Evolutionary conservation across 1,139 yeast genomes (phyloP).

Genomic region (Debaryomyces sp.): DNA sequence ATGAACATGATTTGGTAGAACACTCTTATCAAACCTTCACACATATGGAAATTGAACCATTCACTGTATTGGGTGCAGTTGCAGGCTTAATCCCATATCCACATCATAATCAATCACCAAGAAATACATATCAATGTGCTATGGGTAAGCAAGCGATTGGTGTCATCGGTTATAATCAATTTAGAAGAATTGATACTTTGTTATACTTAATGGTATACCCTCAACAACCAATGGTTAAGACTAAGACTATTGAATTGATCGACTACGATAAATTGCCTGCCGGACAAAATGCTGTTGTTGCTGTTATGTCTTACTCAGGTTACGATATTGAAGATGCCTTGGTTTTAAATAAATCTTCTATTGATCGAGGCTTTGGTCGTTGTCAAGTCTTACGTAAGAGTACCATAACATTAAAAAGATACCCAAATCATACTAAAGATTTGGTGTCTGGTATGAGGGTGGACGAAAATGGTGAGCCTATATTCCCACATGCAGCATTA

Average conservation of each 20-base stretch:
- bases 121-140: slow-evolving; percentile 99
- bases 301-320: slow-evolving; percentile 98
- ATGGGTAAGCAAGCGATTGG: slow-evolving; percentile 99
- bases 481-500: slow-evolving; percentile 80
- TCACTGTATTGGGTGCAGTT: slow-evolving; percentile 95
- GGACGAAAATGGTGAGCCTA: slow-evolving; percentile 76
- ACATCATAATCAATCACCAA: slow-evolving; percentile 97
- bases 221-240: slow-evolving; percentile 98
- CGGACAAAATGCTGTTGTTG: slow-evolving; percentile 98
- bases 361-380: slow-evolving; percentile 97
- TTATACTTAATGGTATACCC: slow-evolving; percentile 96
- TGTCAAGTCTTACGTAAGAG: slow-evolving; percentile 97
- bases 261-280: slow-evolving; percentile 97
- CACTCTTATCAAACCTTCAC: slow-evolving; percentile 53
- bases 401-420: slow-evolving; percentile 84
- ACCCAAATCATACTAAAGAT: slow-evolving; percentile 93
- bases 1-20: slow-evolving; percentile 57
- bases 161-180: slow-evolving; percentile 96
- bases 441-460: slow-evolving; percentile 89
- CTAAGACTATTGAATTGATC: slow-evolving; percentile 93
- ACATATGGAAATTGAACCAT: slow-evolving; percentile 95
- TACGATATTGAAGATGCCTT: slow-evolving; percentile 99
- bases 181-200: slow-evolving; percentile 91
- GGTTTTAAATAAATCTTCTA: slow-evolving; percentile 86
- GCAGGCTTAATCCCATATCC: slow-evolving; percentile 99